Evolutionary conservation across 352 stramenopile species (phyloP).

Genomic region (Pythium graminicola): DNA sequence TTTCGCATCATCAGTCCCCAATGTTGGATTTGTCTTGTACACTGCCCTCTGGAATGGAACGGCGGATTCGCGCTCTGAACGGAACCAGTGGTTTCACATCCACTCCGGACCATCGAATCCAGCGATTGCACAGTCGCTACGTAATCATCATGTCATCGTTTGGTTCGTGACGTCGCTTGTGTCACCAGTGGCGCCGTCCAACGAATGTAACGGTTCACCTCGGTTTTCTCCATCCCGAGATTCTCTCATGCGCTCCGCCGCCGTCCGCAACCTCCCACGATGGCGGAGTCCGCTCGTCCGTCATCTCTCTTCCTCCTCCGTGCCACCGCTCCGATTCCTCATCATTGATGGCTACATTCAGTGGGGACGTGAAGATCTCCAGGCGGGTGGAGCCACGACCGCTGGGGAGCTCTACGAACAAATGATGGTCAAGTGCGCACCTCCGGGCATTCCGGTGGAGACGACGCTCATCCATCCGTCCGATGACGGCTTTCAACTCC

Average conservation of each 20-base stretch:
- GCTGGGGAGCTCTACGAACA: slow-evolving; percentile 63
- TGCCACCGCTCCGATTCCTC: slow-evolving; percentile 39
- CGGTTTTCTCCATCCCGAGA: slow-evolving; percentile 4
- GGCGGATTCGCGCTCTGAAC: slow-evolving; percentile 1
- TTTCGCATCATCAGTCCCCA: slow-evolving; percentile 8
- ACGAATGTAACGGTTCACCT: neutral
- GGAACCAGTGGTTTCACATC: slow-evolving; percentile 7
- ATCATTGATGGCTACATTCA: slow-evolving; percentile 73
- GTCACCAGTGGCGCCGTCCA: neutral
- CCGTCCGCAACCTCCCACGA: neutral
- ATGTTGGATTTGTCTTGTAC: slow-evolving; percentile 13
- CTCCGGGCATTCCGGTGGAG: slow-evolving; percentile 29
- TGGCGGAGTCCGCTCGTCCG: neutral
- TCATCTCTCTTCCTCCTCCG: slow-evolving; percentile 8
- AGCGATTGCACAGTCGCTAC: neutral
- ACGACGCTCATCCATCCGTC: slow-evolving; percentile 61
- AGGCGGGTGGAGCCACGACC: slow-evolving; percentile 53
- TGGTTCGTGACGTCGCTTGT: slow-evolving; percentile 6
- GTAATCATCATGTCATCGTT: neutral
- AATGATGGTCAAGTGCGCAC: slow-evolving; percentile 54
- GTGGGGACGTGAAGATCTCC: slow-evolving; percentile 46
- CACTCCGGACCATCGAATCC: neutral
- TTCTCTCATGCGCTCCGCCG: slow-evolving; percentile 11
- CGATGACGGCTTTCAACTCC: slow-evolving; percentile 43
- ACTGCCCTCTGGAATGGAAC: neutral